Base-by-base conservation (phyloP, 1,284 basidiomycete genomes). In the Athelia sp. region DNA sequence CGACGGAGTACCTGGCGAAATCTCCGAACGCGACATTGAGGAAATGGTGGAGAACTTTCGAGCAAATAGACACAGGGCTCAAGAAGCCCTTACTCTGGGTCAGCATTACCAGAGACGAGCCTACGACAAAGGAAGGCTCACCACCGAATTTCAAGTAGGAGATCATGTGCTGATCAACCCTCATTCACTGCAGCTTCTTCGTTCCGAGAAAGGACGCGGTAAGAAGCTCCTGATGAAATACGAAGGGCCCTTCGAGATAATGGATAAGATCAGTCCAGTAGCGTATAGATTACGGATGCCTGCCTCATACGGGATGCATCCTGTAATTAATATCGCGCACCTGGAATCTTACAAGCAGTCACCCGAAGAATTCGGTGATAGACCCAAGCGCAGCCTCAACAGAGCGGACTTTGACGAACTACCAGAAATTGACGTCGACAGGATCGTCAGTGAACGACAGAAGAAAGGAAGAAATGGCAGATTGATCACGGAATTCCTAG, bases 181-280 rank as follows among this genome's bases (percentile, higher is more conserved):
- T 3, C 62, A 67, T 44, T 53, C 55, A 0, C 45, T 66, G 14
- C 47, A 67, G 46, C 50, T 62, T 32, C 48, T 54, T 0, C 6
- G 15, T 6, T 51, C 65, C 38, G 18, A 45, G n/a, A 54, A 63
- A 53, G 62, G 66, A 2, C 54, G 56, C 26, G 66, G 66, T 4
- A 44, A 36, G 3, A 70, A 71, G 47, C 52, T 72, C 3, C 53
- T 65, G 0, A 58, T 62, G n/a, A 36, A 61, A 1, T 51, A 51
- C 9, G 57, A 66, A 0, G 69, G 69, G 8, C 70, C 68, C 0
- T 71, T 70, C 50, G 58, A 60, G 36, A 52, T 71, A 0, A 43
- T 58, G 9, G 54, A 67, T 42, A 47, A 54, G 13, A 49, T 71
- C 6, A 63, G 57, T 22, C 56, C 57, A 0, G 34, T 57, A 0